Percentiles rank a stretch among this genome's conserved stretches.
phyloP scores from a whole-genome alignment of 345 rosid genomes.

The Kernera saxatilis region DNA sequence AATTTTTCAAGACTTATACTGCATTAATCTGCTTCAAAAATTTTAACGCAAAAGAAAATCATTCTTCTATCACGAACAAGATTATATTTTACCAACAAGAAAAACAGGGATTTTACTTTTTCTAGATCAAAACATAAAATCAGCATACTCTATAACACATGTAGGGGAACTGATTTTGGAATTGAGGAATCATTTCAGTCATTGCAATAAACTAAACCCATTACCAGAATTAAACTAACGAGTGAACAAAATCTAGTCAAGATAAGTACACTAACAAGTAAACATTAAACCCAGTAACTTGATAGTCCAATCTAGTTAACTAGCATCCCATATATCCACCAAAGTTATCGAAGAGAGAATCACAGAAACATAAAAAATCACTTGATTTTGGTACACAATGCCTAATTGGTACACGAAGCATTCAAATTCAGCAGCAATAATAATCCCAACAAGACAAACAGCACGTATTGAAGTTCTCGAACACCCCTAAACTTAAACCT shows the following conservation, averaged over 20 bases:
- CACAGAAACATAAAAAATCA: neutral
- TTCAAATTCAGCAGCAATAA: neutral
- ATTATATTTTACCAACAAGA: neutral
- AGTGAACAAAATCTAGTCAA: neutral
- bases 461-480: neutral
- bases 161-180: neutral
- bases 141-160: neutral
- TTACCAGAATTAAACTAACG: neutral
- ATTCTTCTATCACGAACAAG: neutral
- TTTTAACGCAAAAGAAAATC: neutral
- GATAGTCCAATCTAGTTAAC: neutral
- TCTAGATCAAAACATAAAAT: neutral
- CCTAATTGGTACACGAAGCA: neutral
- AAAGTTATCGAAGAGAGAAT: neutral
- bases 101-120: neutral
- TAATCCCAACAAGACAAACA: neutral
- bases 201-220: neutral
- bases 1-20: neutral
- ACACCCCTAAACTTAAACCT: neutral
- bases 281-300: neutral
- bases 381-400: neutral
- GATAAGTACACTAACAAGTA: neutral
- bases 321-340: neutral
- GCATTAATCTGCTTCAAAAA: neutral
- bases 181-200: neutral